Conservation (phyloP, 1,139 yeast species). For the Yamadazyma diddensiae region DNA sequence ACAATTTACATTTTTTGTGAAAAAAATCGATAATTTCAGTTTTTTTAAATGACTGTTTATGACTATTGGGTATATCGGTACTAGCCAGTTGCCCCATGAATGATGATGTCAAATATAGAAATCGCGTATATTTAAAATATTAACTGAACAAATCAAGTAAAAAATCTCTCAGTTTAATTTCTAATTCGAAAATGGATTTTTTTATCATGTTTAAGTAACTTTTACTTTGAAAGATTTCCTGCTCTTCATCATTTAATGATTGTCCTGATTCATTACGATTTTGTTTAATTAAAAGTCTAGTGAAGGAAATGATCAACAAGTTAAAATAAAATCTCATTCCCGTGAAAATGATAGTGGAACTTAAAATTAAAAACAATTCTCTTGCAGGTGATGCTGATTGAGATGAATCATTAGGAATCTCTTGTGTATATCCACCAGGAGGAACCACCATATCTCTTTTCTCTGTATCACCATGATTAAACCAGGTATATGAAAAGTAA, state of each 20-base stretch:
- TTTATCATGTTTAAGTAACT: constrained; percentile 22
- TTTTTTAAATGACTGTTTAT: constrained; percentile 6
- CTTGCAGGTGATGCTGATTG: constrained; percentile 70
- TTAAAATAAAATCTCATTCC: constrained; percentile 63
- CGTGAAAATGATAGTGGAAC: constrained; percentile 54
- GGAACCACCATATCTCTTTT: constrained; percentile 8
- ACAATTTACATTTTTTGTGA: constrained; percentile 17
- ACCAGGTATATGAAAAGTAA: constrained; percentile 77
- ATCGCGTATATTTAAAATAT: not conserved
- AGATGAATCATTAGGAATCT: constrained; percentile 18
- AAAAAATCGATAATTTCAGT: constrained; percentile 21
- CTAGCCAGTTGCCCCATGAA: not conserved
- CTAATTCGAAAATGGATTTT: constrained; percentile 25
- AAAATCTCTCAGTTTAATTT: constrained; percentile 29
- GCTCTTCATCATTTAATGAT: constrained; percentile 23
- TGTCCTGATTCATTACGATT: constrained; percentile 18
- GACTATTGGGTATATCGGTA: not conserved
- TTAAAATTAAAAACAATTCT: constrained; percentile 67
- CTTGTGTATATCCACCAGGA: constrained; percentile 2
- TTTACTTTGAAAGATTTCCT: constrained; percentile 20
- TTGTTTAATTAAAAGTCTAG: constrained; percentile 43
- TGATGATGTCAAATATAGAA: not conserved
- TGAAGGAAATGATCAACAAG: constrained; percentile 60
- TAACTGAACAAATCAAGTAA: constrained; percentile 22
- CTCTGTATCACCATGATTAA: constrained; percentile 41